Evolutionary conservation across 2,329 filamentous ascomycete species (phyloP).

Genomic region (Helotiales sp.): DNA sequence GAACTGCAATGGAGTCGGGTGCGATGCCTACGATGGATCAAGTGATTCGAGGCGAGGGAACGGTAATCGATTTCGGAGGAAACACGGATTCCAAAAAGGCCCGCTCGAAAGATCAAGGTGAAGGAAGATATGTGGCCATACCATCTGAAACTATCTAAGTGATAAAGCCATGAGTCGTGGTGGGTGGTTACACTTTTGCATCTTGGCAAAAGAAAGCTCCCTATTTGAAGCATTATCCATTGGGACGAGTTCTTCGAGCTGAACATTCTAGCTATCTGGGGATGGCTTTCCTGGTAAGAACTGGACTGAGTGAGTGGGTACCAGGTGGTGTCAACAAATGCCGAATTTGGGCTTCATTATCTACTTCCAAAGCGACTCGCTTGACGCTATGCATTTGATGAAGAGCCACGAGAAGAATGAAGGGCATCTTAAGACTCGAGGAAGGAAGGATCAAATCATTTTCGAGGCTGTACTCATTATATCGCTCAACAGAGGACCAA

Average conservation of each 20-base stretch:
- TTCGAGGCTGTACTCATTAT: no score
- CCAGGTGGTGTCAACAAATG: slow-evolving; percentile 40
- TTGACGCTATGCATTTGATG: slow-evolving; percentile 36
- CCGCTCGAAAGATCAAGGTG: slow-evolving; percentile 40
- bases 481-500: slow-evolving; percentile 25
- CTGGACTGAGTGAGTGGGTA: slow-evolving; percentile 44
- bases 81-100: slow-evolving; percentile 36
- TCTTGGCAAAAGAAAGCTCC: slow-evolving; percentile 49
- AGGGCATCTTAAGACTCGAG: no score
- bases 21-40: slow-evolving; percentile 34
- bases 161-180: slow-evolving; percentile 46
- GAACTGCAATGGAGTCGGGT: slow-evolving; percentile 13
- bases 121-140: slow-evolving; percentile 47
- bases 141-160: slow-evolving; percentile 52
- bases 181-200: slow-evolving; percentile 51
- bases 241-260: slow-evolving; percentile 52
- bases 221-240: slow-evolving; percentile 46
- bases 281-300: slow-evolving; percentile 49
- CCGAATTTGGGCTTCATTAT: slow-evolving; percentile 33
- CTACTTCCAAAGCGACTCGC: slow-evolving; percentile 18
- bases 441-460: no score
- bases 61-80: slow-evolving; percentile 36
- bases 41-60: slow-evolving; percentile 21
- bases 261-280: slow-evolving; percentile 44
- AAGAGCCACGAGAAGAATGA: slow-evolving; percentile 35